phyloP scores from a whole-genome alignment of 352 stramenopile species.

The Halophytophthora polymorphica region DNA sequence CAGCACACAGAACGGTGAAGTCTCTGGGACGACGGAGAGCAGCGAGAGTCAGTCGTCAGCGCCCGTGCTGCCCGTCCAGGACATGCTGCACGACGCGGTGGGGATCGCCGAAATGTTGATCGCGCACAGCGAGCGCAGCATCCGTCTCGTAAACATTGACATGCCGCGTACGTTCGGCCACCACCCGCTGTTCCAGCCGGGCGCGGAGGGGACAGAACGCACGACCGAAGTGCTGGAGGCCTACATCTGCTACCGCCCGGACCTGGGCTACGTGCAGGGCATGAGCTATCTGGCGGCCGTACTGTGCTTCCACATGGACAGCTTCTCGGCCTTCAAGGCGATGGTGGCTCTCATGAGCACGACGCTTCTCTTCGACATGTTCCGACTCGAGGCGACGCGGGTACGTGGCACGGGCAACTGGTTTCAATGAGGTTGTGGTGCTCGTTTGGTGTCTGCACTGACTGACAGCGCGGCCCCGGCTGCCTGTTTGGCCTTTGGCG shows the following conservation, averaged over 20 bases:
- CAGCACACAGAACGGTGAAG: conserved; percentile 16
- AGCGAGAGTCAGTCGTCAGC: conserved; percentile 24
- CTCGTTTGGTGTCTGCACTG: conserved; percentile 2
- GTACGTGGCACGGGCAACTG: conserved; percentile 30
- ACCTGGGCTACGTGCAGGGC: conserved; percentile 83
- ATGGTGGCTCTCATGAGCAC: conserved; percentile 81
- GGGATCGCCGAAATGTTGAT: conserved; percentile 81
- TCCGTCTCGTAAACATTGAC: conserved; percentile 78
- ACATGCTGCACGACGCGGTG: conserved; percentile 66
- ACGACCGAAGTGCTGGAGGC: conserved; percentile 81
- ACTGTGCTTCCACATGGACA: conserved; percentile 87
- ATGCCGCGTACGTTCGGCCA: conserved; percentile 86
- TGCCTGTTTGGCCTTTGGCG: too few species aligned
- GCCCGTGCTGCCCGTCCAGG: conserved; percentile 28
- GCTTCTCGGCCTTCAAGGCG: conserved; percentile 84
- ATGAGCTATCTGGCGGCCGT: conserved; percentile 87
- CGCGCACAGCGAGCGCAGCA: conserved; percentile 73
- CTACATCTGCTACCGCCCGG: conserved; percentile 84
- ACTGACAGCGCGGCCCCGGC: conserved; percentile 1
- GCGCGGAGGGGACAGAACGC: conserved; percentile 63
- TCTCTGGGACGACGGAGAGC: conserved; percentile 2
- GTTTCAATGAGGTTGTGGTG: conserved; percentile 1
- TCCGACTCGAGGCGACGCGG: conserved; percentile 72
- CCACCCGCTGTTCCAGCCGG: conserved; percentile 73
- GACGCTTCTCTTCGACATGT: conserved; percentile 87